phyloP scores from a whole-genome alignment of 2,329 filamentous ascomycete species.

The Myrmaecium sp. region DNA sequence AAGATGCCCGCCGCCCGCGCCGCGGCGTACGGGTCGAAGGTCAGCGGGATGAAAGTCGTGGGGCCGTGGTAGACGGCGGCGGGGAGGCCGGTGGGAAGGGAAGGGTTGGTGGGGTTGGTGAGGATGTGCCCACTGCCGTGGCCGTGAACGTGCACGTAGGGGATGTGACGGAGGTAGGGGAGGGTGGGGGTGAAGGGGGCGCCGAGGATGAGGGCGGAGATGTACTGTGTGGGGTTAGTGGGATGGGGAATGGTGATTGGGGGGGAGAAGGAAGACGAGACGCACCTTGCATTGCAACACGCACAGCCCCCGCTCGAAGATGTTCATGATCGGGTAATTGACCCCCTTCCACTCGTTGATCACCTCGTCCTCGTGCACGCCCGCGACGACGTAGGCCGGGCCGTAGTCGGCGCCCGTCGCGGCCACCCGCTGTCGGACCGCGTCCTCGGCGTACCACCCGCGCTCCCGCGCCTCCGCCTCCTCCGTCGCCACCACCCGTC shows the following conservation, averaged over 20 bases:
- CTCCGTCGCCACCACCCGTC: constrained; percentile 57
- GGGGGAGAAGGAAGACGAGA: constrained; percentile 1
- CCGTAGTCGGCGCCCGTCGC: constrained; percentile 55
- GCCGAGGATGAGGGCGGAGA: constrained; percentile 75
- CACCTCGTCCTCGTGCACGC: constrained; percentile 84
- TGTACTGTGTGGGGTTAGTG: constrained; percentile 41
- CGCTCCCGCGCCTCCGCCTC: constrained; percentile 47
- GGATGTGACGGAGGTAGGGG: constrained; percentile 46
- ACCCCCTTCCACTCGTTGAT: constrained; percentile 95
- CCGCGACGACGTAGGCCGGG: constrained; percentile 76
- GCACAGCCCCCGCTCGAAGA: constrained; percentile 87
- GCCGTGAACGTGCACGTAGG: constrained; percentile 77
- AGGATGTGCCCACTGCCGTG: constrained; percentile 84
- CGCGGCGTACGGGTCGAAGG: constrained; percentile 46
- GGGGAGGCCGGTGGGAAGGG: constrained; percentile 52
- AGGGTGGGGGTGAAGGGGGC: constrained; percentile 77
- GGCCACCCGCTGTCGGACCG: constrained; percentile 43
- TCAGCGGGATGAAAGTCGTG: constrained; percentile 67
- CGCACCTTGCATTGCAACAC: constrained; percentile 82
- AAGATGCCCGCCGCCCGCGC: constrained; percentile 76
- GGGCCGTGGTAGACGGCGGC: constrained; percentile 89
- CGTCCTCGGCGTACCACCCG: constrained; percentile 59
- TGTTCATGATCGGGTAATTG: constrained; percentile 99
- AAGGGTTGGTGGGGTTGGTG: constrained; percentile 55
- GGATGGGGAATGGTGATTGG: constrained; percentile 4